Conservation (phyloP, 2,329 filamentous ascomycete genomes). For the Celoporthe dispersa region DNA sequence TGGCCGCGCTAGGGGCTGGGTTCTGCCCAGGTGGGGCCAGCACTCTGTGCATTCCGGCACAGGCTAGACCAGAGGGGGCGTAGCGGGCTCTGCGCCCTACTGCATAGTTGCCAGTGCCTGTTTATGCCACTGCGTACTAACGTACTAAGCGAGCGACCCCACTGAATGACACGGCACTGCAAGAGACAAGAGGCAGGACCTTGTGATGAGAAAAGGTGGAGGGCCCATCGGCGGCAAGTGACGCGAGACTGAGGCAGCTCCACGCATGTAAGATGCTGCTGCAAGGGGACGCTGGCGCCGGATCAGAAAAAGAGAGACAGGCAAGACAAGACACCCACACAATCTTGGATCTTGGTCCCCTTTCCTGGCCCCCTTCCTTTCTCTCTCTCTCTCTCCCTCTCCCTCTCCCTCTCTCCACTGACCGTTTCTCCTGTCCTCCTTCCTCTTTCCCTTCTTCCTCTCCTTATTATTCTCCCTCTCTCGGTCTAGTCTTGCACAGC, state of each 20-base stretch:
- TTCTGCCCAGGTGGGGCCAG: neutral
- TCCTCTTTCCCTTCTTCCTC: too few relatives aligned
- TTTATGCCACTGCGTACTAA: neutral
- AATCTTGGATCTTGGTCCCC: neutral
- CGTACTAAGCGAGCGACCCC: constrained; percentile 3
- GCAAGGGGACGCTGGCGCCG: constrained; percentile 1
- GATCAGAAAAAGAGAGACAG: neutral
- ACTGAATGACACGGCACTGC: neutral
- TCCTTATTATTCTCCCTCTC: too few relatives aligned
- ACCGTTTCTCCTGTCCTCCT: too few relatives aligned
- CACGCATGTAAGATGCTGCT: neutral
- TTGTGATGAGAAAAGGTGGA: neutral
- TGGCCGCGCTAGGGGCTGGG: neutral
- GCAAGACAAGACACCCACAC: neutral
- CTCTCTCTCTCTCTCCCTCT: too few relatives aligned
- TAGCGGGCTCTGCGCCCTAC: neutral
- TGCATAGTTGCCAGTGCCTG: neutral
- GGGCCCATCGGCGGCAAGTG: constrained; percentile 17
- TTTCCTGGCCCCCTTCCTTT: too few relatives aligned
- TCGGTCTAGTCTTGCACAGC: too few relatives aligned
- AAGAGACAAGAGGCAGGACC: neutral
- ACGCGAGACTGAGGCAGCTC: constrained; percentile 17
- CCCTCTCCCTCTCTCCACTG: neutral
- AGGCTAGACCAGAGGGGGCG: neutral
- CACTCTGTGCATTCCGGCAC: neutral